phyloP scores from a whole-genome alignment of 2,329 filamentous ascomycete genomes.

The Claviceps sp. region DNA sequence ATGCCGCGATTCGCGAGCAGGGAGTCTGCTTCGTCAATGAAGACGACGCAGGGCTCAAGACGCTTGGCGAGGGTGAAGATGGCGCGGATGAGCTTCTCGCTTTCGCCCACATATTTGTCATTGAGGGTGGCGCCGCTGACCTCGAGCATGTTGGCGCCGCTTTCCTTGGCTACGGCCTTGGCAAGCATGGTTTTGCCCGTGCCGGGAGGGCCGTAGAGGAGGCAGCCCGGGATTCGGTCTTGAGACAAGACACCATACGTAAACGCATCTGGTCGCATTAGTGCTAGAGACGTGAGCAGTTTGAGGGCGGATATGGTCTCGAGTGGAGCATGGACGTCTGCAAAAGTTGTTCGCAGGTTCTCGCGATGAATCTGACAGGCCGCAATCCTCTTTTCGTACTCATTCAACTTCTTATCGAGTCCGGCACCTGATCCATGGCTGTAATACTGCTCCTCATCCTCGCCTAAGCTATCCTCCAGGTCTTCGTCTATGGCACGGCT shows the following conservation, averaged over 20 bases:
- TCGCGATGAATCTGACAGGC: conserved; percentile 69
- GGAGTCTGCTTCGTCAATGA: conserved; percentile 93
- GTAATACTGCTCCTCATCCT: conserved; percentile 13
- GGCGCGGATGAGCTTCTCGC: conserved; percentile 89
- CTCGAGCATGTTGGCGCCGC: conserved; percentile 64
- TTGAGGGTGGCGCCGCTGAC: conserved; percentile 85
- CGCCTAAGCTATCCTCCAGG: conserved; percentile 12
- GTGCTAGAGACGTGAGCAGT: conserved; percentile 74
- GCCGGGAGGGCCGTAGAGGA: conserved; percentile 79
- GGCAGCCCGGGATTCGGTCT: conserved; percentile 79
- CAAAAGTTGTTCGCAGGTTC: conserved; percentile 76
- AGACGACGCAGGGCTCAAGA: conserved; percentile 81
- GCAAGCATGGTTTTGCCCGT: conserved; percentile 61
- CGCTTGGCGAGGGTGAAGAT: conserved; percentile 88
- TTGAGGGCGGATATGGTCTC: conserved; percentile 82
- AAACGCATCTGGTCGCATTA: conserved; percentile 87
- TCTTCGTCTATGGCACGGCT: conserved; percentile 18
- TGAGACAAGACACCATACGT: conserved; percentile 84
- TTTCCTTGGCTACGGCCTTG: conserved; percentile 56
- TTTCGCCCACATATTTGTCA: conserved; percentile 92
- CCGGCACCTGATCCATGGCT: conserved; percentile 14
- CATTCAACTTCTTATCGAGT: conserved; percentile 39
- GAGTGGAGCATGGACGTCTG: conserved; percentile 67
- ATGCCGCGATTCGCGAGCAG: conserved; percentile 68
- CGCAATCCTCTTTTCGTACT: conserved; percentile 72